Conservation (phyloP, 148 eudicot genomes). For the Gaultheria prostrata region DNA sequence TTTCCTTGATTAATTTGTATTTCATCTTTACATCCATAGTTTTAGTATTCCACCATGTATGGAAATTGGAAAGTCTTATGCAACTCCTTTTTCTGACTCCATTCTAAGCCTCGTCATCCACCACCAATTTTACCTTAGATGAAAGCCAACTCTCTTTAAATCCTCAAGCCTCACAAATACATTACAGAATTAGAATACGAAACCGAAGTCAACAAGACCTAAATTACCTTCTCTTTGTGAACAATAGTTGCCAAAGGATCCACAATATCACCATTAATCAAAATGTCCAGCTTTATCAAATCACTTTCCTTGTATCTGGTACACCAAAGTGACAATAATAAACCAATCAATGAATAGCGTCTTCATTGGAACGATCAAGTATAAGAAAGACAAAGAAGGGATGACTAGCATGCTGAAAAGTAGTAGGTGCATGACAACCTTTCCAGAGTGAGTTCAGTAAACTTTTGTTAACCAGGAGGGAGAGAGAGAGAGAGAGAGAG, state of each 20-base stretch:
- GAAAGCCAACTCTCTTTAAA: not conserved
- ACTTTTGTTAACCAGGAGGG: not conserved
- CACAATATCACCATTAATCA: slow-evolving; percentile 82
- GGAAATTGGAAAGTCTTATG: not conserved
- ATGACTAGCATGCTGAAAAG: not conserved
- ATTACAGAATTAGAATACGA: not conserved
- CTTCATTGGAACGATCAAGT: not conserved
- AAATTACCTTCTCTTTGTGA: slow-evolving; percentile 85
- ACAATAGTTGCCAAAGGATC: slow-evolving; percentile 97
- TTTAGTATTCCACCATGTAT: not conserved
- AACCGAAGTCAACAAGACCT: not conserved
- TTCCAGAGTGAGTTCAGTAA: not conserved
- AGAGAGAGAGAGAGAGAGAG: not conserved
- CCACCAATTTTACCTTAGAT: not conserved
- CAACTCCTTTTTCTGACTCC: not conserved
- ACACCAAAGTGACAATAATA: slow-evolving; percentile 13
- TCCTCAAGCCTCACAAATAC: not conserved
- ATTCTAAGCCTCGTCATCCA: slow-evolving; percentile 5
- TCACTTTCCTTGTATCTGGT: slow-evolving; percentile 86
- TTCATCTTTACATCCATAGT: not conserved
- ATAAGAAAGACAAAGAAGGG: not conserved
- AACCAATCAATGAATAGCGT: not conserved
- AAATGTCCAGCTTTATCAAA: slow-evolving; percentile 88
- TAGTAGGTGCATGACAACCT: not conserved
- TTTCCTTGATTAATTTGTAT: not conserved